Evolutionary conservation across 768 basidiomycete genomes (phyloP), one percentile per base, ranked within the genome.

Genomic region (Pleurotus ostreatus): DNA sequence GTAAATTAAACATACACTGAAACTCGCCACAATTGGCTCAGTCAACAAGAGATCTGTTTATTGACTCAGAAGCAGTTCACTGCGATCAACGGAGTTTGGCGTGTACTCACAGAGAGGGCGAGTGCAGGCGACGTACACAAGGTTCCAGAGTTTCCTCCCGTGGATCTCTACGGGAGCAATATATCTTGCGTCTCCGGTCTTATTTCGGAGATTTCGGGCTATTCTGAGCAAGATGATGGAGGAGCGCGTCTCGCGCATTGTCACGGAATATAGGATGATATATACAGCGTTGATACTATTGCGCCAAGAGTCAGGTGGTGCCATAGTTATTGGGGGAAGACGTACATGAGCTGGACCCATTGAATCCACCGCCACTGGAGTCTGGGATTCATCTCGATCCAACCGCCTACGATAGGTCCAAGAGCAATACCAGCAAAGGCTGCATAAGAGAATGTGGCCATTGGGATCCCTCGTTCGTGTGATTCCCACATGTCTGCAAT

Each of bases 281-380:
- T 82, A 84, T 1, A 74, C 63, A 2, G 77, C 84, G 12, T 26
- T 52, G 37, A 59, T 25, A 0, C 20, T 18, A 25, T 56, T 41
- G 4, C 49, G 26, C 5, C 6, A 37, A 12, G 37, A 52, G 11
- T 45, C 13, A 48, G 44, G 9, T 22, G 11, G 4, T 15, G 20
- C 16, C 40, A 15, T 44, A 25, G 55, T 18, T n/a, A 30, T 22
- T 13, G 45, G 58, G 4, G 63, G 55, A 26, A 20, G 12, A 67
- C 72, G 1, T 54, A 82, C 85, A 86, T 88, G 62, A 84, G 74
- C 60, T 85, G 83, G 5, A 90, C 78, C 90, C 89, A 92, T 63
- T 91, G 83, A 25, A 94, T 89, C 89, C 90, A 92, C 26, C 88
- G 75, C 89, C 91, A 92, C 59, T 76, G 74, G 1, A 92, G 65